Conservation (phyloP, 768 basidiomycete genomes). For the Chalciporus pseudorubinellus region DNA sequence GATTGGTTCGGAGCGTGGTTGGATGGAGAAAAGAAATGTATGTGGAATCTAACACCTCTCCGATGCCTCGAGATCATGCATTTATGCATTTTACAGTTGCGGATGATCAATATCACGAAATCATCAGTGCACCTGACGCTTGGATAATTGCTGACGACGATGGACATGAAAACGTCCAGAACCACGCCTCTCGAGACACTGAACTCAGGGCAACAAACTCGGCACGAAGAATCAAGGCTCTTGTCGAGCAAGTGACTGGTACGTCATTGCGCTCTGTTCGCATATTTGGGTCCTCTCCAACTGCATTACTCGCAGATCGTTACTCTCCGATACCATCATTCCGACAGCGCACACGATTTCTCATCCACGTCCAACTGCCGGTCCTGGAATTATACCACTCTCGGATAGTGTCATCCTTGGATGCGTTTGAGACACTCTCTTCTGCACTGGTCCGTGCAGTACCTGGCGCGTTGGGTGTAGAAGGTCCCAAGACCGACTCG, state of each 20-base stretch:
- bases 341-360: constrained; percentile 76
- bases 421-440: constrained; percentile 92
- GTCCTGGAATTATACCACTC: constrained; percentile 72
- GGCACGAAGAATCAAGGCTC: constrained; percentile 74
- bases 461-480: constrained; percentile 80
- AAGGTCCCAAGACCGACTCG: constrained; percentile 44
- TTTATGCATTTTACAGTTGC: constrained; percentile 54
- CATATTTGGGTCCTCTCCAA: not conserved
- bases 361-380: constrained; percentile 82
- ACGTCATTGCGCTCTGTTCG: constrained; percentile 13
- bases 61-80: not conserved
- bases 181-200: constrained; percentile 16
- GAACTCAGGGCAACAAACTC: constrained; percentile 76
- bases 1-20: constrained; percentile 95
- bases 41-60: constrained; percentile 28
- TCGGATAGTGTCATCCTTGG: constrained; percentile 80
- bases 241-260: constrained; percentile 94
- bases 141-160: constrained; percentile 81
- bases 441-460: constrained; percentile 87
- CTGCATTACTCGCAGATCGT: constrained; percentile 60
- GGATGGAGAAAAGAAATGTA: constrained; percentile 84
- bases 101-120: constrained; percentile 81
- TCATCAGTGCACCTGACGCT: constrained; percentile 77
- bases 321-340: constrained; percentile 85
- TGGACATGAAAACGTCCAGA: constrained; percentile 41